Evolutionary conservation across 352 stramenopile genomes (phyloP).

Genomic region (Phytophthora tentaculata): DNA sequence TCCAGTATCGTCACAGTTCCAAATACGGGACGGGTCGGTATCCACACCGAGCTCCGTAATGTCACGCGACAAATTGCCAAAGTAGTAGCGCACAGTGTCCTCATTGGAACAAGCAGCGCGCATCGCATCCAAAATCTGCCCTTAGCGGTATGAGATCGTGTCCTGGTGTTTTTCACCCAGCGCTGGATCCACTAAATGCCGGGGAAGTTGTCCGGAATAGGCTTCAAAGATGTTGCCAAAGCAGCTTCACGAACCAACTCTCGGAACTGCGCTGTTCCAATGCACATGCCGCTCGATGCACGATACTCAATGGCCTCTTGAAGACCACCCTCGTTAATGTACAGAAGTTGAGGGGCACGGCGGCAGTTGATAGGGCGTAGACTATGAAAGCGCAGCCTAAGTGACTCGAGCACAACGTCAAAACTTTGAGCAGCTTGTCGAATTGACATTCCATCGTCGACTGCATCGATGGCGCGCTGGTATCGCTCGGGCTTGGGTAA

Average conservation of each 20-base stretch:
- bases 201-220: constrained; percentile 8
- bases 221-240: constrained; percentile 5
- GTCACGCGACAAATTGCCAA: background rate
- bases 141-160: constrained; percentile 1
- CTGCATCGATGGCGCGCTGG: background rate
- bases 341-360: constrained; percentile 1
- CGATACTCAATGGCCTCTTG: no score
- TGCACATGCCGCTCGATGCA: no score
- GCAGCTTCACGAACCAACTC: no score
- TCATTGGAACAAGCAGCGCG: constrained; percentile 7
- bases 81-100: constrained; percentile 8
- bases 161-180: background rate
- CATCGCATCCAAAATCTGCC: constrained; percentile 8
- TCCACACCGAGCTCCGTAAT: constrained; percentile 2
- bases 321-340: background rate
- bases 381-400: background rate
- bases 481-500: background rate
- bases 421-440: background rate
- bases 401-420: background rate
- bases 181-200: no score
- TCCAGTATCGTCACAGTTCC: constrained; percentile 8
- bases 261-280: no score
- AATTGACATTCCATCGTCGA: background rate
- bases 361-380: background rate
- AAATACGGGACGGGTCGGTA: constrained; percentile 3